Base-by-base conservation (phyloP, 1,284 basidiomycete species). In the Marasmius tenuissimus region DNA sequence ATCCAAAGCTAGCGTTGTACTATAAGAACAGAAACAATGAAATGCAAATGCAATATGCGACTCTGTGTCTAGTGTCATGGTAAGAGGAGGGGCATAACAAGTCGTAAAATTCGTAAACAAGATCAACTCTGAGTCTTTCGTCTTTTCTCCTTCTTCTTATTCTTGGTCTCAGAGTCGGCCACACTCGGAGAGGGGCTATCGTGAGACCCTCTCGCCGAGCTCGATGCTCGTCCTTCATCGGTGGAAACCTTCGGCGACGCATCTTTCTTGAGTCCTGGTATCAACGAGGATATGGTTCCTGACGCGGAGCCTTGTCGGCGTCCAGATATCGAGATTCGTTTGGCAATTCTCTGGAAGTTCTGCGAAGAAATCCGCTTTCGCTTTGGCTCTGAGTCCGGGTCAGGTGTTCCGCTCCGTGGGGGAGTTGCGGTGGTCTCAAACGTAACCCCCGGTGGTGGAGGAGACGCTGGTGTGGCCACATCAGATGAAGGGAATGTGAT, bases 311-410 rank as follows among this genome's bases (percentile, higher is more conserved):
- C 84, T 67, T 84, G 81, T 49, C 86, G 82, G 50, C 83, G 80
- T 1, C 85, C 82, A 0, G 84, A 85, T 42, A 91, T 72, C 12
- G 91, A 92, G 60, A 93, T 87, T 63, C 85, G 81, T 59, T 89
- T 78, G 18, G 91, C 91, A 49, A 93, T 72, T 35, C 89, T 83
- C 72, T 92, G 90, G 79, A 93, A 90, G 69, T 93, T 93, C 73
- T 93, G 91, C 27, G 90, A 89, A 11, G 89, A 87, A 60, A 90
- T 91, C 33, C 90, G 83, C 70, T 88, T 89, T 61, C 89, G 81
- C 77, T 91, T 92, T 53, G 85, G 85, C 68, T 91, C 89, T n/a
- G 81, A 70, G 2, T 89, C 88, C 1, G 82, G 82, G 68, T 91
- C 89, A 7, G 91, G 85, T 16, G 89, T 85, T 33, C 83, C 85